phyloP scores from a whole-genome alignment of 2,329 filamentous ascomycete genomes.

The Claviceps fusiformis region DNA sequence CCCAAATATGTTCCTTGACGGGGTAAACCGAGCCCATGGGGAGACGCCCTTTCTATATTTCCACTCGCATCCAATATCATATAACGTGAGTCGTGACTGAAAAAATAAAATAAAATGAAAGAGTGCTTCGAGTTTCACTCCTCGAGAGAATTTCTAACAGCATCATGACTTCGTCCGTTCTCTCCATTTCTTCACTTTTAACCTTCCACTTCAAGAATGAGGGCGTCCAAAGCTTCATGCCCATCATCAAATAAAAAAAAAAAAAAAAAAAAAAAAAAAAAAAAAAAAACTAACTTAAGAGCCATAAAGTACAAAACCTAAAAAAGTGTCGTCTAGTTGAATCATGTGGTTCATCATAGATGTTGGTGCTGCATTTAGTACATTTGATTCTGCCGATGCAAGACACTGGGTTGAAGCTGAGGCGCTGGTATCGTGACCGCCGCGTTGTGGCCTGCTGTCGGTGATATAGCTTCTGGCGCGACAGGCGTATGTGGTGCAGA shows the following conservation, averaged over 20 bases:
- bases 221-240: background rate
- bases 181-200: background rate
- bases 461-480: conserved; percentile 14
- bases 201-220: background rate
- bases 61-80: background rate
- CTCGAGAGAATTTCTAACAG: background rate
- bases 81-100: background rate
- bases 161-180: conserved; percentile 1
- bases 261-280: too few relatives aligned
- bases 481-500: conserved; percentile 18
- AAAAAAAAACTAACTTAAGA: too few relatives aligned
- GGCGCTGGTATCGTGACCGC: conserved; percentile 3
- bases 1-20: background rate
- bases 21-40: background rate
- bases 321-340: background rate
- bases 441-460: conserved; percentile 8
- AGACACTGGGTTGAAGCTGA: conserved; percentile 4
- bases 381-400: conserved; percentile 3
- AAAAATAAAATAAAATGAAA: too few relatives aligned
- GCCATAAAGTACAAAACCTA: background rate
- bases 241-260: background rate
- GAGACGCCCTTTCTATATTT: background rate
- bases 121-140: background rate
- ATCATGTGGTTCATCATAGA: conserved; percentile 4
- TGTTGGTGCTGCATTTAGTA: background rate